Conservation (phyloP, 2,329 filamentous ascomycete genomes). For the Epicoccum nigrum region DNA sequence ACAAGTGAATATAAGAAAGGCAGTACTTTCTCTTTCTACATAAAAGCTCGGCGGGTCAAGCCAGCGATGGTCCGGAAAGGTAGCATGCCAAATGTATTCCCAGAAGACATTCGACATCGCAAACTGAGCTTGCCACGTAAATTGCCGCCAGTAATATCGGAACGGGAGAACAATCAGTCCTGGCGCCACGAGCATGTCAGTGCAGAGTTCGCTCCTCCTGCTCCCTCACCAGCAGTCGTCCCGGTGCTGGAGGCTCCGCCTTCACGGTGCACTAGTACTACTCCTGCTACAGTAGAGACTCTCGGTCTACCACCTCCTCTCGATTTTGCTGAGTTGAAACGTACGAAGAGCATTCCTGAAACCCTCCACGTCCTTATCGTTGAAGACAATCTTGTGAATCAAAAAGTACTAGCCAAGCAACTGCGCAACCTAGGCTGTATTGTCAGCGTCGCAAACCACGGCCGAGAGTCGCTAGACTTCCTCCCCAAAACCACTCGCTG, state of each 20-base stretch:
- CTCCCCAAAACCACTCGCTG: conserved; percentile 36
- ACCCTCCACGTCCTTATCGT: conserved; percentile 40
- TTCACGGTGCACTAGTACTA: not conserved
- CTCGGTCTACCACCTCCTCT: conserved; percentile 14
- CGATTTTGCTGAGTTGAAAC: conserved; percentile 14
- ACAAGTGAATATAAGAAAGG: conserved; percentile 28
- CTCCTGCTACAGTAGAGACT: conserved; percentile 3
- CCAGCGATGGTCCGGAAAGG: conserved; percentile 20
- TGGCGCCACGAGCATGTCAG: conserved; percentile 3
- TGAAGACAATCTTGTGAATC: conserved; percentile 51
- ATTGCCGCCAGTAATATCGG: not conserved
- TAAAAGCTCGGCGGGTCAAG: conserved; percentile 29
- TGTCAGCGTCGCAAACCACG: conserved; percentile 49
- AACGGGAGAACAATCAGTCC: not conserved
- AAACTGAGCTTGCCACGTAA: conserved; percentile 8
- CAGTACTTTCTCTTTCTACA: conserved; percentile 44
- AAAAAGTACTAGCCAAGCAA: conserved; percentile 50
- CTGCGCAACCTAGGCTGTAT: conserved; percentile 45
- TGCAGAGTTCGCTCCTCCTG: not conserved
- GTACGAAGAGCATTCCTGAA: conserved; percentile 13
- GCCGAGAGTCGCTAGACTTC: conserved; percentile 46
- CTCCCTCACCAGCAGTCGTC: not conserved
- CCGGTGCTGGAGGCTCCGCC: not conserved
- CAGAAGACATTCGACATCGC: conserved; percentile 31
- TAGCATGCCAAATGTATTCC: conserved; percentile 25